phyloP scores from a whole-genome alignment of 1,284 basidiomycete species.

The Anthracocystis setariae region DNA sequence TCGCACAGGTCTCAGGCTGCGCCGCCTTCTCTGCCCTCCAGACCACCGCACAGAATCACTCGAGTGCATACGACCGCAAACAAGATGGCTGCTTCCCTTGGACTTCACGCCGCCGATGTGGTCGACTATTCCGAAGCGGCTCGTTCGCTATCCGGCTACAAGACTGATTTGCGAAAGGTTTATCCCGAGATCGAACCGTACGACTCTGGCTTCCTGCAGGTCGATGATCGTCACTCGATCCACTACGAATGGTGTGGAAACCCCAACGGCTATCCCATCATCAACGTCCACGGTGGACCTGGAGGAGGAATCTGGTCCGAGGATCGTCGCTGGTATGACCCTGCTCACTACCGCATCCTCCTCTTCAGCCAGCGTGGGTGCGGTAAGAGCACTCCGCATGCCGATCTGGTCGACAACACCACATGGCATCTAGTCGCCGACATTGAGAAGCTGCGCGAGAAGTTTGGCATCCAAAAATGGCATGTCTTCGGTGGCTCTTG shows the following conservation, averaged over 20 bases:
- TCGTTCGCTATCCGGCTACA: slow-evolving; percentile 49
- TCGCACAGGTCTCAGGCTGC: background rate
- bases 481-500: slow-evolving; percentile 69
- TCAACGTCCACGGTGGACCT: slow-evolving; percentile 64
- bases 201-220: slow-evolving; percentile 51
- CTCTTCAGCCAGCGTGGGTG: slow-evolving; percentile 74
- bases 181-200: slow-evolving; percentile 60
- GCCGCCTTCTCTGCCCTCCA: background rate
- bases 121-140: slow-evolving; percentile 41
- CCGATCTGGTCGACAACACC: slow-evolving; percentile 84
- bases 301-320: slow-evolving; percentile 58
- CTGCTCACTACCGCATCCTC: slow-evolving; percentile 58
- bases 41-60: background rate
- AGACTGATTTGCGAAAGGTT: slow-evolving; percentile 36
- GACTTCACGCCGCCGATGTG: slow-evolving; percentile 37
- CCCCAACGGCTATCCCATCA: slow-evolving; percentile 55
- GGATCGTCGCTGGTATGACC: slow-evolving; percentile 65
- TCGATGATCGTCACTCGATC: slow-evolving; percentile 54
- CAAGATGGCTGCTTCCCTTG: slow-evolving; percentile 19
- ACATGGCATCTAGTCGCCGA: slow-evolving; percentile 94
- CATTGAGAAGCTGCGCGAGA: slow-evolving; percentile 81
- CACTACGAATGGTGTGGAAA: slow-evolving; percentile 63
- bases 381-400: slow-evolving; percentile 85
- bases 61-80: background rate
- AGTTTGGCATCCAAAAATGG: slow-evolving; percentile 71